Percentiles rank a stretch among this genome's conserved stretches.
These are phyloP conservation scores for Lithocarpus polystachyus DNA, from an alignment of 306 rosid genomes.

Conservation along the genomic window DNA sequence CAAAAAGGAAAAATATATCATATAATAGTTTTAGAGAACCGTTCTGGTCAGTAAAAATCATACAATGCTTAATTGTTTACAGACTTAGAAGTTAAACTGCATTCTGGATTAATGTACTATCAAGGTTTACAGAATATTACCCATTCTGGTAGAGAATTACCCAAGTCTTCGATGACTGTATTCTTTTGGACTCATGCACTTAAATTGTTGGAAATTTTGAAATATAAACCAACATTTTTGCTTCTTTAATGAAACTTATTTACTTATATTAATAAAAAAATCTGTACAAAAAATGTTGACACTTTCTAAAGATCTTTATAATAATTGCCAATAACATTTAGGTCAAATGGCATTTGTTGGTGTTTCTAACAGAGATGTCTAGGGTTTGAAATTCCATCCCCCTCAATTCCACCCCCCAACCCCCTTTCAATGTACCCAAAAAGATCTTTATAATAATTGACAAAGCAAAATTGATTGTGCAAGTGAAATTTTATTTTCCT, in stretches of 20 bases:
- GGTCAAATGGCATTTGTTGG: no score
- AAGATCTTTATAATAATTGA: neutral
- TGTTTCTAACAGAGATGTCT: no score
- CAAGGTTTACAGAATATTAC: neutral
- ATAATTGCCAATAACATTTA: no score
- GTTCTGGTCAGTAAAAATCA: neutral
- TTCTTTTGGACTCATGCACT: neutral
- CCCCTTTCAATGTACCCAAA: neutral
- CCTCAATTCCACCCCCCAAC: no score
- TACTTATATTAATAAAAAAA: no score
- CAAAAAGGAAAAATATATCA: neutral
- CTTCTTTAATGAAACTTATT: no score
- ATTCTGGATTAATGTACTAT: neutral
- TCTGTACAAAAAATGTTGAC: neutral
- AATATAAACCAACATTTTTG: neutral
- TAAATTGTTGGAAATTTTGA: neutral
- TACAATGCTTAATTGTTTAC: neutral
- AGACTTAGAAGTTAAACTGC: neutral
- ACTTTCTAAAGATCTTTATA: neutral
- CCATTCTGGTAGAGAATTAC: neutral
- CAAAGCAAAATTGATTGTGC: neutral
- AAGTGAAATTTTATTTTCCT: neutral
- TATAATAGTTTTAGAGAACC: neutral
- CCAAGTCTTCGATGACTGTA: no score
- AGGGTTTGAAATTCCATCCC: no score